These are phyloP conservation scores for Tubosaeta brunneosetosa DNA, from an alignment of 768 basidiomycete species.

Conservation along the genomic window DNA sequence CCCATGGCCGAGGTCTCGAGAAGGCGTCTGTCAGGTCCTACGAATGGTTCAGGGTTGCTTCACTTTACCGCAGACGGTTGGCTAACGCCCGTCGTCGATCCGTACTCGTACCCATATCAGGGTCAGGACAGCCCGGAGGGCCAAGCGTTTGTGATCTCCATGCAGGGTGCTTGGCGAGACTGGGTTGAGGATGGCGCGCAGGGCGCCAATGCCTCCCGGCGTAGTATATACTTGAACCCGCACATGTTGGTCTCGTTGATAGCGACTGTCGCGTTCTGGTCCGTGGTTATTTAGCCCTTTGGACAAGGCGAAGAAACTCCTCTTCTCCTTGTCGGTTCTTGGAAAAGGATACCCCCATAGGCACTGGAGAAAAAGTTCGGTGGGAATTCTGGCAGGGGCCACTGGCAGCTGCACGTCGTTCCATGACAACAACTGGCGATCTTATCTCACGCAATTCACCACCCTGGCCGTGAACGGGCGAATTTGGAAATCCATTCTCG, in stretches of 20 bases:
- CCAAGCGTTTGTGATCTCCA: conserved; percentile 72
- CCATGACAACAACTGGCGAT: too few species aligned
- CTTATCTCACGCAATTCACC: too few species aligned
- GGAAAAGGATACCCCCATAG: neutral
- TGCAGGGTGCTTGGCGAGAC: conserved; percentile 73
- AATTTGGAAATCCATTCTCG: too few species aligned
- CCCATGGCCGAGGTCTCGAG: conserved; percentile 56
- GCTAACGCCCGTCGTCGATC: conserved; percentile 74
- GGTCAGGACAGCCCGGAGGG: conserved; percentile 66
- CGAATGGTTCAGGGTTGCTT: conserved; percentile 22
- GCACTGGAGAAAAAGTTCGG: too few species aligned
- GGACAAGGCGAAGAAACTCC: neutral
- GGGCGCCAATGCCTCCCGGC: conserved; percentile 40
- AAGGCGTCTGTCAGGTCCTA: conserved; percentile 28
- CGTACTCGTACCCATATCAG: conserved; percentile 44
- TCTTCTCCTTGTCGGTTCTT: neutral
- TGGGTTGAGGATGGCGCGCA: conserved; percentile 57
- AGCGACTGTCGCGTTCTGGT: neutral
- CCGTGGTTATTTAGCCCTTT: neutral
- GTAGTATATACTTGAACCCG: neutral
- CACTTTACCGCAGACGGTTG: conserved; percentile 61
- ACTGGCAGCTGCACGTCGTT: too few species aligned
- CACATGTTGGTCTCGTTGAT: neutral
- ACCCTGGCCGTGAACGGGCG: too few species aligned
- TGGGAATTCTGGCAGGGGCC: too few species aligned